Evolutionary conservation across 257 asterid species (phyloP).

Genomic region (Coffea eugenioides): DNA sequence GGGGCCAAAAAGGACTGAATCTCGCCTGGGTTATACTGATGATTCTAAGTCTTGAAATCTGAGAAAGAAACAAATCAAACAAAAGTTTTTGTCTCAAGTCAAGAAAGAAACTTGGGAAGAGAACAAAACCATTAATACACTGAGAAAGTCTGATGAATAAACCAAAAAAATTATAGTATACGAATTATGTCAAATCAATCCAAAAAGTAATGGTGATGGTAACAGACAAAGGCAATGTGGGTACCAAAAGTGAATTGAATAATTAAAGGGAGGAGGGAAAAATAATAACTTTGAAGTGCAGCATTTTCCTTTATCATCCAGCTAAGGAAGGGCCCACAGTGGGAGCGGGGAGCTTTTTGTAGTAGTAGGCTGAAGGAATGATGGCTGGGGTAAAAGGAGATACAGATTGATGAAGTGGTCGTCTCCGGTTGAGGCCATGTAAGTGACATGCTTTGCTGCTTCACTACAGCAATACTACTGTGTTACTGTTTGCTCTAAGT

Average conservation of each 20-base stretch:
- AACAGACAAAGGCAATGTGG: conserved; percentile 1
- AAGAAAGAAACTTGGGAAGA: conserved; percentile 7
- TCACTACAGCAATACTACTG: neutral
- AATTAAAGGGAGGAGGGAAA: neutral
- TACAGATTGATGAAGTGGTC: neutral
- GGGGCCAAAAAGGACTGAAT: neutral
- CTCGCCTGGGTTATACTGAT: conserved; percentile 3
- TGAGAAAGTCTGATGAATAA: conserved; percentile 1
- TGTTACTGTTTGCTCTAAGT: neutral
- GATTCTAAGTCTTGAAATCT: conserved; percentile 9
- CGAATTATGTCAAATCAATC: neutral
- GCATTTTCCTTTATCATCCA: conserved; percentile 21
- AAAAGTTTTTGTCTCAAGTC: neutral
- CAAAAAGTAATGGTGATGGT: conserved; percentile 3
- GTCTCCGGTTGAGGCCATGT: neutral
- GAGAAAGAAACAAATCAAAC: conserved; percentile 8
- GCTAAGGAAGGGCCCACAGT: conserved; percentile 21
- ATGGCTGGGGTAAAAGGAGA: neutral
- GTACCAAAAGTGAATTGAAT: conserved; percentile 22
- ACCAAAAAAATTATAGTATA: neutral
- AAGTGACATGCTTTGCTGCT: neutral
- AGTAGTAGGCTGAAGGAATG: neutral
- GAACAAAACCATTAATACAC: neutral
- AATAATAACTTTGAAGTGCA: conserved; percentile 9
- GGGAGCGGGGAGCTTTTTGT: conserved; percentile 2